Evolutionary conservation across 2,329 filamentous ascomycete genomes (phyloP).

Genomic region (Aspergillus nomiae): DNA sequence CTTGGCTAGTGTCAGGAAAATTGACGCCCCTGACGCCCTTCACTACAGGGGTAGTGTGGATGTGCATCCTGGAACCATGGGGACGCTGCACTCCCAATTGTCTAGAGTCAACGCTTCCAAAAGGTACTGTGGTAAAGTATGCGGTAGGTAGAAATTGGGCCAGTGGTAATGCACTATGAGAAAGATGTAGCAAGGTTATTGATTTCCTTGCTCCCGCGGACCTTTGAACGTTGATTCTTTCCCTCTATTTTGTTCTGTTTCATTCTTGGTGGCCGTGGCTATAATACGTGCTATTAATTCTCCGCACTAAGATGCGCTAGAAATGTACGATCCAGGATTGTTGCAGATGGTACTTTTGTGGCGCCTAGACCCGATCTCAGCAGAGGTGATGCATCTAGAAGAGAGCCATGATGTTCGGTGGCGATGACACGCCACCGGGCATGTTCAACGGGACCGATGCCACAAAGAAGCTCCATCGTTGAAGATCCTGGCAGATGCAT

Average conservation of each 20-base stretch:
- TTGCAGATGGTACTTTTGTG: background rate
- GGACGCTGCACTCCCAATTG: background rate
- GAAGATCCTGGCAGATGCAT: constrained; percentile 35
- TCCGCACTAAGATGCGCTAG: too few species aligned
- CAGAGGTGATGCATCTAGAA: constrained; percentile 34
- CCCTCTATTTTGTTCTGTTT: background rate
- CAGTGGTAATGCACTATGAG: background rate
- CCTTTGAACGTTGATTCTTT: background rate
- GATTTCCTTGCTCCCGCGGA: background rate
- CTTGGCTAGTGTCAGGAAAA: background rate
- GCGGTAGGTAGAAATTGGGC: background rate
- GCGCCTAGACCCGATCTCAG: background rate
- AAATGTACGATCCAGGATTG: background rate
- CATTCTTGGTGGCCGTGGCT: background rate
- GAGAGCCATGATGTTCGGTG: constrained; percentile 49
- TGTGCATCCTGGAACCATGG: background rate
- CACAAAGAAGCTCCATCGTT: constrained; percentile 55
- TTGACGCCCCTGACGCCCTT: background rate
- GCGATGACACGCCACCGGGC: constrained; percentile 49
- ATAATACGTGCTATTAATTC: background rate
- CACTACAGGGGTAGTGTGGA: background rate
- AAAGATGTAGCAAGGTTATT: background rate
- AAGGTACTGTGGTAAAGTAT: background rate
- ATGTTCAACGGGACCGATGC: constrained; percentile 53
- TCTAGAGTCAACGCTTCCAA: background rate